Conservation (phyloP, 2,329 filamentous ascomycete genomes). For the Venturia nashicola region DNA sequence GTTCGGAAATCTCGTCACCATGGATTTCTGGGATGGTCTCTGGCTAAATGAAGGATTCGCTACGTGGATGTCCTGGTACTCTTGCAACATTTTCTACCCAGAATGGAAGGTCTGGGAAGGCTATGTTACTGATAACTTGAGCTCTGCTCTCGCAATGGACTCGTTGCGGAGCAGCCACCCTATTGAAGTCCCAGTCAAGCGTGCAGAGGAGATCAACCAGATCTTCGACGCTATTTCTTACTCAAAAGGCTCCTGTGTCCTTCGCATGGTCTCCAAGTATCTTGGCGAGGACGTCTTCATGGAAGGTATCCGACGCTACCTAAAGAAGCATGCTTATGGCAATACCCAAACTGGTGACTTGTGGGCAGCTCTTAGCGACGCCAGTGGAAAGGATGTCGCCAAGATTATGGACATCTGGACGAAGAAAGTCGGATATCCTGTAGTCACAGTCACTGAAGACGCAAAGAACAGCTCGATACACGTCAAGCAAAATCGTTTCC, state of each 20-base stretch:
- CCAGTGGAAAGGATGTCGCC: conserved; percentile 82
- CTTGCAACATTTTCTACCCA: conserved; percentile 87
- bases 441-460: conserved; percentile 74
- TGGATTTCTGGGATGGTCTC: conserved; percentile 97
- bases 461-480: conserved; percentile 50
- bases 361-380: conserved; percentile 77
- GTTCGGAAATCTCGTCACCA: conserved; percentile 95
- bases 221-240: conserved; percentile 98
- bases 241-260: conserved; percentile 88
- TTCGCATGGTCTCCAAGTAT: conserved; percentile 95
- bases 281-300: conserved; percentile 87
- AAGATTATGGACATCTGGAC: conserved; percentile 94
- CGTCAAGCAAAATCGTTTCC: conserved; percentile 89
- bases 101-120: conserved; percentile 98
- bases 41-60: conserved; percentile 95
- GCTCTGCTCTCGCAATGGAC: conserved; percentile 76
- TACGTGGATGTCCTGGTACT: conserved; percentile 89
- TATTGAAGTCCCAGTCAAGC: conserved; percentile 91
- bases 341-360: conserved; percentile 88
- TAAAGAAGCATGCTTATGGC: conserved; percentile 93
- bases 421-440: conserved; percentile 88
- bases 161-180: conserved; percentile 90
- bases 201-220: conserved; percentile 91
- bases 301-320: conserved; percentile 78
- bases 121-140: conserved; percentile 86